phyloP scores from a whole-genome alignment of 345 rosid genomes.

The Arabidopsis arenosa region DNA sequence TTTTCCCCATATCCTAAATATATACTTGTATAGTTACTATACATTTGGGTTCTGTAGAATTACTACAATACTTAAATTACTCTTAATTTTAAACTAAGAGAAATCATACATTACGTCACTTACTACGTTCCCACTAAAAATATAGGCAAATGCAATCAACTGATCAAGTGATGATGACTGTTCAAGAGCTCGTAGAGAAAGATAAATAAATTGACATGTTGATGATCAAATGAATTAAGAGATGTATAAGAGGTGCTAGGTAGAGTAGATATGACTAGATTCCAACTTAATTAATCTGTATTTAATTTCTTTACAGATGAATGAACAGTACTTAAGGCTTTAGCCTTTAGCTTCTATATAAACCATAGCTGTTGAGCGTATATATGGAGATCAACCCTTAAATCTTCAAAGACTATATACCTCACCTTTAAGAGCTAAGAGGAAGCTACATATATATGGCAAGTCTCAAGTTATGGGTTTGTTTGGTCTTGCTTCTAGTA shows the following conservation, averaged over 20 bases:
- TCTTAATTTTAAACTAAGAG: not conserved
- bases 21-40: slow-evolving; percentile 1
- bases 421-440: not conserved
- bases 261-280: slow-evolving; percentile 25
- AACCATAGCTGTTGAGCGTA: not conserved
- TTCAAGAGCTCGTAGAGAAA: slow-evolving; percentile 5
- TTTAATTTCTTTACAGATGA: slow-evolving; percentile 12
- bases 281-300: slow-evolving; percentile 23
- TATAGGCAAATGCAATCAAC: slow-evolving; percentile 12
- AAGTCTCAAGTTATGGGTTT: slow-evolving; percentile 33
- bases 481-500: slow-evolving; percentile 16
- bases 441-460: slow-evolving; percentile 23
- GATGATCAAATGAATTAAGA: not conserved
- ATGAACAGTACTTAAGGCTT: not conserved
- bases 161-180: slow-evolving; percentile 24
- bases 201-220: not conserved
- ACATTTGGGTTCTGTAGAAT: slow-evolving; percentile 4
- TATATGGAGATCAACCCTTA: not conserved
- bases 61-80: not conserved
- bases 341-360: slow-evolving; percentile 9
- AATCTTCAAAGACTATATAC: not conserved
- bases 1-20: not conserved
- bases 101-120: not conserved
- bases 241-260: not conserved
- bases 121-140: not conserved